Conservation (phyloP, 2,329 filamentous ascomycete genomes). For the Monosporascus ibericus region DNA sequence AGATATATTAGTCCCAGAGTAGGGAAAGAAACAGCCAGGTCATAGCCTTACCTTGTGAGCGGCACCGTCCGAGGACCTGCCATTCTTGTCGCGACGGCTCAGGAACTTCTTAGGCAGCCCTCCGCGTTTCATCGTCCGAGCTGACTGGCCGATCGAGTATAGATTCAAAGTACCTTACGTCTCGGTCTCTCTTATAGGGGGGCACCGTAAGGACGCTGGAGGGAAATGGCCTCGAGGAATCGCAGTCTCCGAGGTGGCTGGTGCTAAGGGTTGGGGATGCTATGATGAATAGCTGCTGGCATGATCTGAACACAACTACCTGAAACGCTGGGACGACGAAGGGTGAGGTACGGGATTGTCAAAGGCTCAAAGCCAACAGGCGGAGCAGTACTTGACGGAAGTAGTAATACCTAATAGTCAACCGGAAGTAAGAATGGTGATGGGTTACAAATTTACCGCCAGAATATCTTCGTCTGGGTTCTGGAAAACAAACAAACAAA, state of each 20-base stretch:
- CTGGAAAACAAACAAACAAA: not conserved
- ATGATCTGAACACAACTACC: too few species aligned
- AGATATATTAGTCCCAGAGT: conserved; percentile 4
- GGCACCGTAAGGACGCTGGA: too few species aligned
- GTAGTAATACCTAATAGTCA: not conserved
- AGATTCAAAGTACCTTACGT: too few species aligned
- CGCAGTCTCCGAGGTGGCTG: not conserved
- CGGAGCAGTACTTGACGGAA: not conserved
- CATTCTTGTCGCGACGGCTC: conserved; percentile 62
- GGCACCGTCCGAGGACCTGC: conserved; percentile 48
- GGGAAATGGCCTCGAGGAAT: not conserved
- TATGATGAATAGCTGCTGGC: not conserved
- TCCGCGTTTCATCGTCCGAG: conserved; percentile 40
- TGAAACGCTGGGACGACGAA: too few species aligned
- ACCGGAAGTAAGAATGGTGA: not conserved
- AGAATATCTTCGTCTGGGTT: not conserved
- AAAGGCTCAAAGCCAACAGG: too few species aligned
- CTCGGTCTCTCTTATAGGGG: too few species aligned
- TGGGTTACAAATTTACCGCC: not conserved
- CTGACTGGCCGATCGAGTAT: too few species aligned
- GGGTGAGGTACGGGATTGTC: too few species aligned
- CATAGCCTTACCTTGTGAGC: conserved; percentile 39
- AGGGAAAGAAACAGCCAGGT: conserved; percentile 3
- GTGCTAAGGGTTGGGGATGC: not conserved
- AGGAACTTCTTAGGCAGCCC: conserved; percentile 59